Evolutionary conservation across 768 basidiomycete genomes (phyloP), one percentile per base, ranked within the genome.

Genomic region (Dentipellis fragilis): DNA sequence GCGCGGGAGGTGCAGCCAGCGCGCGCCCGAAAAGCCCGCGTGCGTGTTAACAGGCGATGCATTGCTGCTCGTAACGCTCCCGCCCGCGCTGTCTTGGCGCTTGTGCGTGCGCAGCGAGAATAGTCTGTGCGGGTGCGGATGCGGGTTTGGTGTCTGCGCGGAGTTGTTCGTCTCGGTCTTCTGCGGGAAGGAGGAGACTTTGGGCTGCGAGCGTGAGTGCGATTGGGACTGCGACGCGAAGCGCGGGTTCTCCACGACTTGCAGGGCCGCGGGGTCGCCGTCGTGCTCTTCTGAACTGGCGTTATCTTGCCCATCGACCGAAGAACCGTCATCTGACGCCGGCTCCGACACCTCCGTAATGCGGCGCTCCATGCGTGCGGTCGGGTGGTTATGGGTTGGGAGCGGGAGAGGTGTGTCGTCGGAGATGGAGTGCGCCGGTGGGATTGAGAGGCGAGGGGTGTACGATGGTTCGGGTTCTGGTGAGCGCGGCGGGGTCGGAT

Each of bases 401-500:
- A 61, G 72, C 14, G 62, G 59, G 0, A 61, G 72, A 62, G 71
- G 63, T 8, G 64, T 66, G 40, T 66, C 59, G 12, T 76, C 75
- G 8, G 69, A 65, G 50, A 80, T 75, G 35, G 78, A 69, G 56
- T 83, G 82, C 3, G 81, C 76, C 0, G 81, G 77, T 0, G 79
- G 81, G 55, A 83, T 68, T 17, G 63, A 47, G 54, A 73, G 60
- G 63, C 62, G 48, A 69, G 62, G 10, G 61, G 54, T 23, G 57
- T 52, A 34, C 56, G 35, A 21, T 47, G 35, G 11, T 21, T 19
- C 46, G 50, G 58, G 42, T 62, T 57, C 16, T 54, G 58, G 53
- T 17, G 59, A 52, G 55, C 63, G 38, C 51, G 64, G 55, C 52
- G 54, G 11, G 2, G 19, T 42, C 14, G 14, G 40, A 9, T 14